phyloP scores from a whole-genome alignment of 176 grass and related monocot genomes.

The Rhipidocladum racemiflorum region DNA sequence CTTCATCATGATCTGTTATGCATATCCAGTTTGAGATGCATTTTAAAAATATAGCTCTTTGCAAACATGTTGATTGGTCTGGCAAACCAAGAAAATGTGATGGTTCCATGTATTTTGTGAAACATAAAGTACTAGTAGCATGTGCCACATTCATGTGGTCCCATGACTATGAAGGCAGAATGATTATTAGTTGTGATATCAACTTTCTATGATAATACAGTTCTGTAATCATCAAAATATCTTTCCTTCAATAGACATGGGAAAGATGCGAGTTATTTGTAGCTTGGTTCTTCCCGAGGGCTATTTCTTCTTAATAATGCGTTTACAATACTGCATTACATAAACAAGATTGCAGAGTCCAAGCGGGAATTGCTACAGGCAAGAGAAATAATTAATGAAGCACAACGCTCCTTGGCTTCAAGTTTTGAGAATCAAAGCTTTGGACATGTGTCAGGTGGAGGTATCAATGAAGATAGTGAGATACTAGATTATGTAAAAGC shows the following conservation, averaged over 20 bases:
- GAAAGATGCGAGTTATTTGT: conserved; percentile 14
- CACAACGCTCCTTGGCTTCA: conserved; percentile 54
- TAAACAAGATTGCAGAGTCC: conserved; percentile 72
- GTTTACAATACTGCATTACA: conserved; percentile 17
- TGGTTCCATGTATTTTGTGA: conserved; percentile 10
- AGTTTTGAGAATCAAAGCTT: conserved; percentile 41
- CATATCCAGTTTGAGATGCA: conserved; percentile 22
- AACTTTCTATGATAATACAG: conserved; percentile 27
- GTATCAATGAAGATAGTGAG: conserved; percentile 51
- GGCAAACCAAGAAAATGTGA: conserved; percentile 3
- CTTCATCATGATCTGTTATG: not conserved
- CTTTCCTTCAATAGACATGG: conserved; percentile 19
- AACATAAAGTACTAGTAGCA: conserved; percentile 22
- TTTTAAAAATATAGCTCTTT: not conserved
- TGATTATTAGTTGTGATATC: conserved; percentile 30
- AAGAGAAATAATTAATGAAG: conserved; percentile 82
- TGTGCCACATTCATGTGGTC: conserved; percentile 22
- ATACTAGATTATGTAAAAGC: conserved; percentile 81
- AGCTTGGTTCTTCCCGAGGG: conserved; percentile 7
- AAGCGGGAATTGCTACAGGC: conserved; percentile 71
- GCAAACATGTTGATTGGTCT: not conserved
- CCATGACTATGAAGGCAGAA: conserved; percentile 1
- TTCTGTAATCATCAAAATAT: conserved; percentile 21
- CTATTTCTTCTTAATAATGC: conserved; percentile 14
- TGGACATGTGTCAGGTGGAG: conserved; percentile 33